These are phyloP conservation scores for Eutrema japonicum DNA, from an alignment of 345 rosid genomes.

Conservation along the genomic window DNA sequence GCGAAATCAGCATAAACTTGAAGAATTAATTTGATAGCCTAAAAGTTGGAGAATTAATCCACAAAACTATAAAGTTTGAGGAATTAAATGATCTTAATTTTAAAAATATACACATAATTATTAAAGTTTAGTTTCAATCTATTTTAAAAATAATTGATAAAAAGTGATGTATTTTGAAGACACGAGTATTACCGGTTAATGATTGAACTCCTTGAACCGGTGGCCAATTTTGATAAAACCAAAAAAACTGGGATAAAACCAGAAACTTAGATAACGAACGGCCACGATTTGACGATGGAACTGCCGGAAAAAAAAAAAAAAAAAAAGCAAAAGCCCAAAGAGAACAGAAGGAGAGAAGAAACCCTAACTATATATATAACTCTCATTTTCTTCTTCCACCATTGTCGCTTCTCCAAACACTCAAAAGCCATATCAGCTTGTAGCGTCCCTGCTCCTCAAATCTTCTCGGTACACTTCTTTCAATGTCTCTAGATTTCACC, in stretches of 20 bases:
- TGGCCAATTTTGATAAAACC: background rate
- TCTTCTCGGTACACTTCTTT: slow-evolving; percentile 26
- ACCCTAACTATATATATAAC: slow-evolving; percentile 33
- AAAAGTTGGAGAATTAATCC: too few species aligned
- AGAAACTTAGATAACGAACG: slow-evolving; percentile 2
- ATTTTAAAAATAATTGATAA: too few species aligned
- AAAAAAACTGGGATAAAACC: background rate
- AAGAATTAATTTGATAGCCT: too few species aligned
- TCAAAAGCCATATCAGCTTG: background rate
- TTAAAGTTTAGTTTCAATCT: too few species aligned
- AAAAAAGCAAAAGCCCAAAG: background rate
- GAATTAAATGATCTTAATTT: too few species aligned
- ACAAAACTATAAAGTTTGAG: too few species aligned
- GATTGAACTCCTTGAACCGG: background rate
- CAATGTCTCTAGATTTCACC: background rate
- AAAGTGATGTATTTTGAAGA: too few species aligned
- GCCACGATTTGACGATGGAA: slow-evolving; percentile 17
- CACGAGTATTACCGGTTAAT: background rate
- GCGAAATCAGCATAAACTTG: too few species aligned
- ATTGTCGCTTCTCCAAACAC: background rate
- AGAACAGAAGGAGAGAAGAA: slow-evolving; percentile 16
- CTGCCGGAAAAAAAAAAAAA: background rate
- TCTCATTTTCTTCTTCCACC: background rate
- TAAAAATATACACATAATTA: too few species aligned
- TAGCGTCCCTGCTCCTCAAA: background rate